A percentile compares a stretch with the other conserved stretches of the same genome.
Conservation (phyloP, 495 filamentous ascomycete genomes). For the Annulohypoxylon moriforme region DNA sequence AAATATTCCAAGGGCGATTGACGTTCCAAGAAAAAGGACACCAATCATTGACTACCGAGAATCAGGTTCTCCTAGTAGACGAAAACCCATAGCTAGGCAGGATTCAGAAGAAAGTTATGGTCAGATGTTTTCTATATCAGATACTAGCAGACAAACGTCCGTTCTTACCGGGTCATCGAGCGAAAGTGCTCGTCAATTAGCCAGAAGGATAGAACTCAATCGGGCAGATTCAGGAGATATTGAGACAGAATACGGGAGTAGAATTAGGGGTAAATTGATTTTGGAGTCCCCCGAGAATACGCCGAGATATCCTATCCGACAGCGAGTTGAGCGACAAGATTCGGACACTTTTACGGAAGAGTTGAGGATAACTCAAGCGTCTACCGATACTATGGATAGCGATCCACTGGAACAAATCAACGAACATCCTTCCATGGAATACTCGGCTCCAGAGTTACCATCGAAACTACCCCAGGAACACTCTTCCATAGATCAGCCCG, state of each 20-base stretch:
- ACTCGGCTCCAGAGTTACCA: constrained; percentile 10
- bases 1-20: constrained; percentile 56
- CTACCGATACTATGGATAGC: constrained; percentile 53
- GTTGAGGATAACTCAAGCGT: constrained; percentile 58
- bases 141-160: constrained; percentile 63
- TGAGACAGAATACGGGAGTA: constrained; percentile 52
- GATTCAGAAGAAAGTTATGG: constrained; percentile 82
- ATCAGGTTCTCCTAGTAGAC: constrained; percentile 41
- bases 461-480: constrained; percentile 4
- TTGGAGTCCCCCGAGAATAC: constrained; percentile 46
- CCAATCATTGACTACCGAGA: constrained; percentile 49
- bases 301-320: constrained; percentile 33
- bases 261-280: constrained; percentile 51
- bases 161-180: constrained; percentile 55
- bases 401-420: constrained; percentile 21
- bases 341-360: constrained; percentile 56
- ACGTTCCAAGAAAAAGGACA: constrained; percentile 49
- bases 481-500: constrained; percentile 23
- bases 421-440: constrained; percentile 6
- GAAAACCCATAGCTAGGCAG: constrained; percentile 65
- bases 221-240: constrained; percentile 34
- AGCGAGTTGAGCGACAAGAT: constrained; percentile 46
- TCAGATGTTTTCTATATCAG: constrained; percentile 83
- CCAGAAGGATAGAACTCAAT: constrained; percentile 34
- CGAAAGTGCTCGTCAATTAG: constrained; percentile 40